Conservation (phyloP, 148 eudicot species). For the Cornus kousa region DNA sequence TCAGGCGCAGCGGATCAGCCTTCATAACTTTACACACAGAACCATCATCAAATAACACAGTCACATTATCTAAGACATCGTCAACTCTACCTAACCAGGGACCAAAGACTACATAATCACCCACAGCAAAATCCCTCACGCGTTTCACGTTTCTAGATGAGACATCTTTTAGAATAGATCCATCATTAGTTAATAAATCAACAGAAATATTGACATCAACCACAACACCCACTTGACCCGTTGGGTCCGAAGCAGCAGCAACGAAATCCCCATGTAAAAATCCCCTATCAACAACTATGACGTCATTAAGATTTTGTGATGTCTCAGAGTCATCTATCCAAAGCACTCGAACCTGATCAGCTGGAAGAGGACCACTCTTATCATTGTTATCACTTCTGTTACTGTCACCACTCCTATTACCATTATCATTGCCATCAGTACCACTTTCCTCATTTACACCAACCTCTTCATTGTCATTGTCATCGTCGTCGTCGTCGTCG, state of each 20-base stretch:
- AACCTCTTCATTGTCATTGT: constrained; percentile 27
- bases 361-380: constrained; percentile 46
- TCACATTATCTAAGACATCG: constrained; percentile 84
- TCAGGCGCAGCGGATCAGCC: constrained; percentile 86
- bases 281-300: constrained; percentile 74
- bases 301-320: constrained; percentile 47
- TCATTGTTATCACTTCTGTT: constrained; percentile 24
- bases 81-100: constrained; percentile 97
- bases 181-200: constrained; percentile 65
- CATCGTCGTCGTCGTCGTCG: constrained; percentile 63
- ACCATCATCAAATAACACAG: constrained; percentile 82
- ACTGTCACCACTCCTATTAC: constrained; percentile 35
- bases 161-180: constrained; percentile 50
- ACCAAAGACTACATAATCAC: constrained; percentile 86
- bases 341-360: constrained; percentile 80
- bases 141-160: constrained; percentile 71
- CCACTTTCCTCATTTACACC: constrained; percentile 35
- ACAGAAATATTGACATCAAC: constrained; percentile 68
- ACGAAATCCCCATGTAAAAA: constrained; percentile 93
- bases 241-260: constrained; percentile 73
- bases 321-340: constrained; percentile 92
- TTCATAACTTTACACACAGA: constrained; percentile 81
- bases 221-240: constrained; percentile 91
- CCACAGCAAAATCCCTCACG: constrained; percentile 71
- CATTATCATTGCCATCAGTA: constrained; percentile 29